phyloP scores from a whole-genome alignment of 1,139 yeast species.

The Zygoascus sp. region DNA sequence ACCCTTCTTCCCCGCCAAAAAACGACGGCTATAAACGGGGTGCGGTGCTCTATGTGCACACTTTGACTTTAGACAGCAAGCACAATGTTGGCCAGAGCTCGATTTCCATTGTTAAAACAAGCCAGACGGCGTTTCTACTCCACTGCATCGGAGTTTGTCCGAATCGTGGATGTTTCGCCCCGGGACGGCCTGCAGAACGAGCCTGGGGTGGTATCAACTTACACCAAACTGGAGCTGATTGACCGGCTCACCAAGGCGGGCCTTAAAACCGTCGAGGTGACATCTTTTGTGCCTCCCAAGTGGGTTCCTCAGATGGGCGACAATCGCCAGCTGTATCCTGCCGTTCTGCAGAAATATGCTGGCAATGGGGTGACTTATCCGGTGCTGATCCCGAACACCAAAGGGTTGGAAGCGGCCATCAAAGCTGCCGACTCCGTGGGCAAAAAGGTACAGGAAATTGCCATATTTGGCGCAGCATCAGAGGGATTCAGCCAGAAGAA shows the following conservation, averaged over 20 bases:
- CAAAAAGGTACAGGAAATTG: conserved; percentile 28
- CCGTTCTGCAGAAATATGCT: conserved; percentile 21
- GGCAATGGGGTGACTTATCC: conserved; percentile 31
- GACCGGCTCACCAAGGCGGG: conserved; percentile 32
- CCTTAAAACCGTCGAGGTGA: conserved; percentile 31
- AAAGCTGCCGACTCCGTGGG: conserved; percentile 22
- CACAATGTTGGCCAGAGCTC: background rate
- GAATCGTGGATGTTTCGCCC: conserved; percentile 36
- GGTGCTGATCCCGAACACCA: conserved; percentile 33
- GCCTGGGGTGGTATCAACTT: conserved; percentile 30
- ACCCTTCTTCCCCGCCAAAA: background rate
- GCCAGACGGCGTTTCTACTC: conserved; percentile 3
- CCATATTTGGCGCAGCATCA: conserved; percentile 36
- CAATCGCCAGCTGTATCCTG: conserved; percentile 21
- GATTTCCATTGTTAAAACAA: background rate
- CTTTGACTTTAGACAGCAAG: background rate
- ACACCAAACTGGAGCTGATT: conserved; percentile 31
- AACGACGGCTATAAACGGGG: conserved; percentile 2
- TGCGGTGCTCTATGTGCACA: background rate
- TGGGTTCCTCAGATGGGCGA: conserved; percentile 39
- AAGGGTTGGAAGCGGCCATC: conserved; percentile 33
- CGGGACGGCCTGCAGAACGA: conserved; percentile 39
- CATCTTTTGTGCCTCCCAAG: conserved; percentile 38
- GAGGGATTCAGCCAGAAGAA: conserved; percentile 35
- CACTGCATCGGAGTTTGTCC: conserved; percentile 16